Evolutionary conservation across 768 basidiomycete genomes (phyloP).

Genomic region (Thelephora ganbajun): DNA sequence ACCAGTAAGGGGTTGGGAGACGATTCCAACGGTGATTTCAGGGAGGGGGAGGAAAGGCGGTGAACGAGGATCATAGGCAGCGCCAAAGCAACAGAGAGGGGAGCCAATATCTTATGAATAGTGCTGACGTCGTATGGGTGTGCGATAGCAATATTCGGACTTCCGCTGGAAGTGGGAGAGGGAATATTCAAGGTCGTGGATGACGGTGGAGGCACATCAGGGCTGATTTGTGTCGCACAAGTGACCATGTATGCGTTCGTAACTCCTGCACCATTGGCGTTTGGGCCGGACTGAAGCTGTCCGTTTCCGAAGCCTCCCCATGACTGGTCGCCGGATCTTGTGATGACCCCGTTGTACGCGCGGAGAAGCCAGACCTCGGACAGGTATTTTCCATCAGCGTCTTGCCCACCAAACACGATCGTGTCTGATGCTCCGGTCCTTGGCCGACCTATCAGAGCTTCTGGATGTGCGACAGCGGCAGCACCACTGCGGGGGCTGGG

Average conservation of each 20-base stretch:
- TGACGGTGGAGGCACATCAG: slow-evolving; percentile 2
- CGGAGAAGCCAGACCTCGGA: slow-evolving; percentile 71
- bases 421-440: slow-evolving; percentile 43
- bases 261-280: slow-evolving; percentile 59
- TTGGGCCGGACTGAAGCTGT: slow-evolving; percentile 41
- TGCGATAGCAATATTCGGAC: slow-evolving; percentile 6
- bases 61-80: slow-evolving; percentile 27
- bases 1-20: slow-evolving; percentile 17
- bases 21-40: slow-evolving; percentile 10
- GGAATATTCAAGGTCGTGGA: background rate
- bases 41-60: slow-evolving; percentile 28
- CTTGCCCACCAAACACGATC: slow-evolving; percentile 68
- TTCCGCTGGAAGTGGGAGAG: slow-evolving; percentile 11
- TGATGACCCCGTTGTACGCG: slow-evolving; percentile 49
- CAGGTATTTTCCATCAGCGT: slow-evolving; percentile 49
- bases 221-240: slow-evolving; percentile 34
- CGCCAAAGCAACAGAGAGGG: slow-evolving; percentile 32
- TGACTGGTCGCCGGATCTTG: slow-evolving; percentile 28
- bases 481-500: slow-evolving; percentile 65
- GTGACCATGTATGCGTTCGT: slow-evolving; percentile 39
- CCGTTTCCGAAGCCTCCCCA: slow-evolving; percentile 63
- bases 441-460: slow-evolving; percentile 41
- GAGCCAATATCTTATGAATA: slow-evolving; percentile 32
- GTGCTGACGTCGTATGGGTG: slow-evolving; percentile 26
- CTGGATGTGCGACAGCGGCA: slow-evolving; percentile 38